Evolutionary conservation across 202 grass and related monocot genomes (phyloP).

Genomic region (Musa balbisiana): DNA sequence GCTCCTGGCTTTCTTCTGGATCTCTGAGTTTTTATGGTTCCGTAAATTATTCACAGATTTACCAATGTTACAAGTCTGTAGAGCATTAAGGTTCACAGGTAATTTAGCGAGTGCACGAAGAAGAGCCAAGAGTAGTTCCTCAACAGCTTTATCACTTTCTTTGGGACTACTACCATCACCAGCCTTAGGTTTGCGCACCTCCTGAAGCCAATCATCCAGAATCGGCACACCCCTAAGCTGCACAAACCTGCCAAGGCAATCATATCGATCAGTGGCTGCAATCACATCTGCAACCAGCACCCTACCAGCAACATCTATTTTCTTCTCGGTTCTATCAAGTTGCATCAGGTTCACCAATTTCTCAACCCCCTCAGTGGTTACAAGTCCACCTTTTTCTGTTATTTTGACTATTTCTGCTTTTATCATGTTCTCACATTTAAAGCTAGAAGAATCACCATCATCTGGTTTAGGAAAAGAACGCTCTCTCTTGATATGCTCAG

Average conservation of each 20-base stretch:
- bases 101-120: conserved; percentile 57
- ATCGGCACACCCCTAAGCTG: conserved; percentile 50
- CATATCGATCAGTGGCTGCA: conserved; percentile 43
- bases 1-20: conserved; percentile 62
- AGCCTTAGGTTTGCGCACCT: conserved; percentile 62
- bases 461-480: conserved; percentile 28
- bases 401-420: conserved; percentile 51
- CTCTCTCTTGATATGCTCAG: conserved; percentile 42
- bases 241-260: conserved; percentile 55
- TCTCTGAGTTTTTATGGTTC: conserved; percentile 48
- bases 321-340: conserved; percentile 51
- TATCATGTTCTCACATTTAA: conserved; percentile 32
- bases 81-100: conserved; percentile 61
- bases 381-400: conserved; percentile 54
- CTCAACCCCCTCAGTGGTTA: conserved; percentile 52
- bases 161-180: conserved; percentile 51
- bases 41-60: conserved; percentile 75
- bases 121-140: conserved; percentile 51
- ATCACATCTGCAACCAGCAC: conserved; percentile 58
- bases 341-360: conserved; percentile 61
- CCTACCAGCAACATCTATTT: conserved; percentile 40
- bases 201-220: conserved; percentile 73
- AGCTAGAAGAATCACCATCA: conserved; percentile 33
- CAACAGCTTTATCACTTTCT: conserved; percentile 54
- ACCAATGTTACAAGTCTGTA: conserved; percentile 64